Base-by-base conservation (phyloP, 495 filamentous ascomycete species). In the Lasiosphaeriaceae sp. region DNA sequence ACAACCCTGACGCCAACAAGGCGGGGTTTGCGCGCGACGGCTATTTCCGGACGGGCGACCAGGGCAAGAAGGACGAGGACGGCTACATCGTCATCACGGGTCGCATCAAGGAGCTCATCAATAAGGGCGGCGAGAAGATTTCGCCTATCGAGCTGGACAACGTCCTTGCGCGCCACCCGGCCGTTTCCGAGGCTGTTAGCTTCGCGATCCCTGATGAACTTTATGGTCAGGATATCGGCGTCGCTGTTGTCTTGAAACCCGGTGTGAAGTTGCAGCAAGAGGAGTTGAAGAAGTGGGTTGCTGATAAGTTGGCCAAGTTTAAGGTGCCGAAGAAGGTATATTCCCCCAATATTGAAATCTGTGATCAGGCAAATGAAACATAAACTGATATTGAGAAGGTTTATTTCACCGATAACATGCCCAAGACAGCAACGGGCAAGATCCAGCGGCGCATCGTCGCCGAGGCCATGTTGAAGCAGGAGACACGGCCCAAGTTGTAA, bases 391-490 rank as follows among this genome's bases (percentile, higher is more conserved):
- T 31, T 31, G 9, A 31, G 3, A 61, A 88, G 86, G 74, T 92
- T 23, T 93, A 85, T 71, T 90, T 91, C 59, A 89, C 87, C 6
- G 77, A 88, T 52, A 71, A 83, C 54, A 92, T 94, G 83, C 90
- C 90, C 35, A 93, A 93, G 75, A 95, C 90, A 21, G 88, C 90
- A n/a, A 95, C 90, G 8, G 90, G 90, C 24, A 95, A 93, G 75
- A 84, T 93, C 51, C 90, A 93, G 72, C 74, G 90, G 52, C 79
- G 88, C 31, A 86, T 89, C 58, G 88, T 93, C 11, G 90, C 90
- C 5, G 86, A 92, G 71, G 77, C 80, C 14, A 92, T 94, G 87
- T 71, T 82, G 66, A 87, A 84, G 72, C 67, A 76, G 62, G 76
- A 78, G 23, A 58, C 60, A 21, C 71, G 71, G 63, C 58, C 69